These are phyloP conservation scores for Xylaria multiplex DNA, from an alignment of 2,329 filamentous ascomycete genomes.

Conservation along the genomic window DNA sequence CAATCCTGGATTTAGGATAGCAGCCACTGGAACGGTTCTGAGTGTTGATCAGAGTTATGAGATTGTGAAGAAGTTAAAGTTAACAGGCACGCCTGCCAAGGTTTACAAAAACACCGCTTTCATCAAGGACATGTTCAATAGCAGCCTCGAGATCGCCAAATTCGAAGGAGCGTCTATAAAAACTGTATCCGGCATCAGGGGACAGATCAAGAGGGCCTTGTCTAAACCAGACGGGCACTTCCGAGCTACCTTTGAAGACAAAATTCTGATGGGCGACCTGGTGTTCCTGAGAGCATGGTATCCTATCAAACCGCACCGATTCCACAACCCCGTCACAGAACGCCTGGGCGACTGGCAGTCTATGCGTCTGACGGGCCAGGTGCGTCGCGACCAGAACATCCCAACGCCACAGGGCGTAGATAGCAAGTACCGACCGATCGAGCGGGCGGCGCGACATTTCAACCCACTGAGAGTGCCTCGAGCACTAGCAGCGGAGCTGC, in stretches of 20 bases:
- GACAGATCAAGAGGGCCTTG: slow-evolving; percentile 96
- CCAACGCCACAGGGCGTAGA: slow-evolving; percentile 84
- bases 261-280: slow-evolving; percentile 95
- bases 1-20: slow-evolving; percentile 90
- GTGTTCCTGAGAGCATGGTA: slow-evolving; percentile 98
- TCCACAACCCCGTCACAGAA: slow-evolving; percentile 97
- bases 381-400: slow-evolving; percentile 80
- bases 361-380: slow-evolving; percentile 94
- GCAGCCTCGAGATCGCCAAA: slow-evolving; percentile 92
- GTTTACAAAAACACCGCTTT: slow-evolving; percentile 91
- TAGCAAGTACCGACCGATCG: slow-evolving; percentile 80
- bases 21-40: slow-evolving; percentile 91
- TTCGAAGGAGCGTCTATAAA: slow-evolving; percentile 97
- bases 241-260: slow-evolving; percentile 98
- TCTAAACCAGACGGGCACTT: slow-evolving; percentile 95
- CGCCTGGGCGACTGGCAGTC: slow-evolving; percentile 85
- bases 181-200: slow-evolving; percentile 93
- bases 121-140: slow-evolving; percentile 96
- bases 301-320: slow-evolving; percentile 91
- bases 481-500: slow-evolving; percentile 82
- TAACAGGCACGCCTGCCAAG: slow-evolving; percentile 83
- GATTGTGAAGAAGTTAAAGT: slow-evolving; percentile 99
- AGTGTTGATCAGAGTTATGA: slow-evolving; percentile 95
- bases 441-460: slow-evolving; percentile 77
- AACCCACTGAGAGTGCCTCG: slow-evolving; percentile 81